Evolutionary conservation across 305 asterid genomes (phyloP).

Genomic region (Fraxinus velutina): DNA sequence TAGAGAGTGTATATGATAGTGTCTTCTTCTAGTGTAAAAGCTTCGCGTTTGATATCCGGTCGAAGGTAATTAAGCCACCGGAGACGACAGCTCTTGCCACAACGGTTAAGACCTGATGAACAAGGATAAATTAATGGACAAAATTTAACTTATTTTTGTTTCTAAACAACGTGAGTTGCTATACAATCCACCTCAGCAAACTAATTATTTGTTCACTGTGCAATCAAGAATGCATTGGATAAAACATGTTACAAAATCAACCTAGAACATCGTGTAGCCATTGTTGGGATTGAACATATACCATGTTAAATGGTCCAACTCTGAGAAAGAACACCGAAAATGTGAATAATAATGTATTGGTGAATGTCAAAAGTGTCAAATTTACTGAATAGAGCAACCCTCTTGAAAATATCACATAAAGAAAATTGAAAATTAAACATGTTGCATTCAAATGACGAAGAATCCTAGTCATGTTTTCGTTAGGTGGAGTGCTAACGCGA

Average conservation of each 20-base stretch:
- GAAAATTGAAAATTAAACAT: neutral
- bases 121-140: neutral
- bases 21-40: slow-evolving; percentile 29
- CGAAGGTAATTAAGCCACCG: slow-evolving; percentile 32
- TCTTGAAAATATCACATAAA: neutral
- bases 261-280: neutral
- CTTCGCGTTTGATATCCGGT: slow-evolving; percentile 30
- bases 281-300: neutral
- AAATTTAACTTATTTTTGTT: neutral
- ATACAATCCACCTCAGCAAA: neutral
- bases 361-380: neutral
- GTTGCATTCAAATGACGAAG: neutral
- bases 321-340: neutral
- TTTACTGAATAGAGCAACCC: neutral
- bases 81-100: slow-evolving; percentile 28
- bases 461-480: neutral
- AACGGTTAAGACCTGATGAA: slow-evolving; percentile 22
- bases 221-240: neutral
- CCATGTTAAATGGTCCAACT: neutral
- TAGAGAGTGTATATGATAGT: slow-evolving; percentile 20
- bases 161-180: too few species aligned
- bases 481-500: neutral
- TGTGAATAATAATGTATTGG: neutral
- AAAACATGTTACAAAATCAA: neutral
- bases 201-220: too few species aligned